phyloP scores from a whole-genome alignment of 1,284 basidiomycete genomes.

The Kalmanozyma brasiliensis region DNA sequence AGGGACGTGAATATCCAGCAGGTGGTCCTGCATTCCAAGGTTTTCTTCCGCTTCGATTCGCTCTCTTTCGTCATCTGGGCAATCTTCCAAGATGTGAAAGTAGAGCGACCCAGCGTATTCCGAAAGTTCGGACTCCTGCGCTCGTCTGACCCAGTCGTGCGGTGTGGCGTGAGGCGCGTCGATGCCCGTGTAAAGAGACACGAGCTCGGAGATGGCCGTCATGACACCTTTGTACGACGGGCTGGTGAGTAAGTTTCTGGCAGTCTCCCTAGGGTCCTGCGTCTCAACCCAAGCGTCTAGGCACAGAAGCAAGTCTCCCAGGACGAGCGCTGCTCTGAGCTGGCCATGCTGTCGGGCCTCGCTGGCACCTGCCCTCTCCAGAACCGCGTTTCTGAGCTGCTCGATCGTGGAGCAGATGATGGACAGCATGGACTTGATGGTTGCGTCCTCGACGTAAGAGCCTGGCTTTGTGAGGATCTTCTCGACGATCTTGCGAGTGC shows the following conservation, averaged over 20 bases:
- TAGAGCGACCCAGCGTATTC: not conserved
- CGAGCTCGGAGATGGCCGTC: slow-evolving; percentile 29
- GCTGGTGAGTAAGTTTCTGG: slow-evolving; percentile 7
- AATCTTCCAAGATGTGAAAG: not conserved
- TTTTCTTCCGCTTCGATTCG: slow-evolving; percentile 14
- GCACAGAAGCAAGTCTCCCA: slow-evolving; percentile 25
- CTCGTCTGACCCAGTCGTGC: not conserved
- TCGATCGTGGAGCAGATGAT: slow-evolving; percentile 44
- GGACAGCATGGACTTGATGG: slow-evolving; percentile 27
- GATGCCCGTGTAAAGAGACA: not conserved
- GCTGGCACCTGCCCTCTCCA: slow-evolving; percentile 9
- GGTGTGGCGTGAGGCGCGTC: not conserved
- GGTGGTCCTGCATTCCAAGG: slow-evolving; percentile 22
- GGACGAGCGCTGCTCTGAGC: slow-evolving; percentile 11
- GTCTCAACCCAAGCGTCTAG: slow-evolving; percentile 30
- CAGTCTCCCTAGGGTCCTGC: slow-evolving; percentile 5
- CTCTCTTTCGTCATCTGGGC: slow-evolving; percentile 5
- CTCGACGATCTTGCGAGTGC: slow-evolving; percentile 11
- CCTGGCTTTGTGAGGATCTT: slow-evolving; percentile 23
- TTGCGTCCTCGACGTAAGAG: slow-evolving; percentile 21
- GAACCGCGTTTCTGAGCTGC: slow-evolving; percentile 32
- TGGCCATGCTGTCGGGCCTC: slow-evolving; percentile 6
- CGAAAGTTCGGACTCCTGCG: not conserved
- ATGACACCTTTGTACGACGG: slow-evolving; percentile 26
- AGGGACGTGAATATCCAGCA: slow-evolving; percentile 39